phyloP scores from a whole-genome alignment of 2,329 filamentous ascomycete genomes.

The Mollisia scopiformis region DNA sequence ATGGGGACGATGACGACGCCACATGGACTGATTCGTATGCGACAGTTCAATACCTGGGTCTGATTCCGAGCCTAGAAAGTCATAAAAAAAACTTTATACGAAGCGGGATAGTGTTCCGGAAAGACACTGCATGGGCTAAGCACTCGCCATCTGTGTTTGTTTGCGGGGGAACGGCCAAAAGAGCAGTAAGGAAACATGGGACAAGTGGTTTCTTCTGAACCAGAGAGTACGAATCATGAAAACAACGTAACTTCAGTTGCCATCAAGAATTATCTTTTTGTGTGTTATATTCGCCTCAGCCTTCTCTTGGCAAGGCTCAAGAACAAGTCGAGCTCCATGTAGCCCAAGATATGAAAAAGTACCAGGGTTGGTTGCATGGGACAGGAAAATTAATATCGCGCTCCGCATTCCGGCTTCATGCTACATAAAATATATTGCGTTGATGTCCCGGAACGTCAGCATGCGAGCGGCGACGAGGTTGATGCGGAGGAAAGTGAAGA shows the following conservation, averaged over 20 bases:
- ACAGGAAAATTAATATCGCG: not conserved
- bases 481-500: not conserved
- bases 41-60: not conserved
- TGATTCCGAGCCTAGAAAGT: not conserved
- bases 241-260: too few species aligned
- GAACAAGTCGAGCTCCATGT: not conserved
- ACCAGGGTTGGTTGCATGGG: not conserved
- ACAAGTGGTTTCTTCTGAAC: too few species aligned
- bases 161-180: too few species aligned
- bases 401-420: not conserved
- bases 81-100: not conserved
- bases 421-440: not conserved
- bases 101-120: not conserved
- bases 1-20: not conserved
- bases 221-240: not conserved
- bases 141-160: not conserved
- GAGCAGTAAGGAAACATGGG: not conserved
- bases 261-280: not conserved
- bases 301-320: not conserved
- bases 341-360: not conserved
- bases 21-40: not conserved
- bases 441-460: not conserved
- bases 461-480: not conserved
- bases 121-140: not conserved
- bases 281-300: not conserved